These are phyloP conservation scores for Leucogyrophana mollusca DNA, from an alignment of 768 basidiomycete genomes.

Conservation along the genomic window DNA sequence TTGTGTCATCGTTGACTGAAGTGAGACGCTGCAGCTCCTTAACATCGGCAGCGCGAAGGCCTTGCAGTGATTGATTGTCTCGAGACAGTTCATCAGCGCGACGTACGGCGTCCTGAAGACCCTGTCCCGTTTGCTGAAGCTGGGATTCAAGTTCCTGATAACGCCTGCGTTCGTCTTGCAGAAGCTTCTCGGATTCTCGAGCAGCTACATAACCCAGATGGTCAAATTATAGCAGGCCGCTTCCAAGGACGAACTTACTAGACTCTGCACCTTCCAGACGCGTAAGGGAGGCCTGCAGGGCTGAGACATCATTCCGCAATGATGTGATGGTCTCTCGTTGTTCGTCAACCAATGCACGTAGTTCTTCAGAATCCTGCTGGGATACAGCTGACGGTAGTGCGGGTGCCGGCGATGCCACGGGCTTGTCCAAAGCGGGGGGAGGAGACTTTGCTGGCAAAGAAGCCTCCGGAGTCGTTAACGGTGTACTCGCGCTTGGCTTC, in stretches of 20 bases:
- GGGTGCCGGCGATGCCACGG: conserved; percentile 13
- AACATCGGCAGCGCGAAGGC: conserved; percentile 8
- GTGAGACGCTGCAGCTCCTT: conserved; percentile 17
- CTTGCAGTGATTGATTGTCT: conserved; percentile 24
- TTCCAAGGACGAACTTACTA: conserved; percentile 17
- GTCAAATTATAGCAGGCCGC: neutral
- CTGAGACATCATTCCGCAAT: conserved; percentile 24
- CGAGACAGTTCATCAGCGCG: conserved; percentile 15
- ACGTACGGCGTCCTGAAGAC: neutral
- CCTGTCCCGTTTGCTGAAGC: conserved; percentile 17
- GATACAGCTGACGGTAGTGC: conserved; percentile 12
- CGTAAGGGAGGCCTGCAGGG: conserved; percentile 23
- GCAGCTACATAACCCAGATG: conserved; percentile 13
- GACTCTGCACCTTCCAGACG: conserved; percentile 30
- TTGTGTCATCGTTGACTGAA: conserved; percentile 7
- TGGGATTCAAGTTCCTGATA: conserved; percentile 17
- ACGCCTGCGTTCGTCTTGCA: conserved; percentile 19
- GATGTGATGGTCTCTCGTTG: conserved; percentile 15
- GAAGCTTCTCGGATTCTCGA: conserved; percentile 8
- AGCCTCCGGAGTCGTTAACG: conserved; percentile 30
- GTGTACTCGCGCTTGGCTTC: conserved; percentile 30
- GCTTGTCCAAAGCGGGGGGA: conserved; percentile 17
- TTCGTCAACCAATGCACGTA: conserved; percentile 14
- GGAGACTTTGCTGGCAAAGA: conserved; percentile 17
- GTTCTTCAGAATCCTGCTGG: conserved; percentile 11